phyloP scores from a whole-genome alignment of 1,139 yeast genomes.

The Taphrina confusa region DNA sequence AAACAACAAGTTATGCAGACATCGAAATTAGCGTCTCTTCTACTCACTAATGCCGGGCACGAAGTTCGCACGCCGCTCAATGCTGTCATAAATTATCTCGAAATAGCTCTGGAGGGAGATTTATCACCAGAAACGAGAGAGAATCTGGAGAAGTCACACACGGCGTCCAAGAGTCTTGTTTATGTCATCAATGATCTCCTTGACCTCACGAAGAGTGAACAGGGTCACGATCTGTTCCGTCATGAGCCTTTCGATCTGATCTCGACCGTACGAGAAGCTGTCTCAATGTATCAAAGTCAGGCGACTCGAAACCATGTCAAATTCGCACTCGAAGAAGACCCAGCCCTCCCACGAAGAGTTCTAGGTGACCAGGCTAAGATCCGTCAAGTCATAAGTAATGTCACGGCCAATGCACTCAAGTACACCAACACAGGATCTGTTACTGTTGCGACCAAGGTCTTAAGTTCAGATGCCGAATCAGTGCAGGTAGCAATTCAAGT shows the following conservation, averaged over 20 bases:
- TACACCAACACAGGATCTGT: constrained; percentile 71
- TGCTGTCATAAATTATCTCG: constrained; percentile 60
- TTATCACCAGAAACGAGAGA: constrained; percentile 19
- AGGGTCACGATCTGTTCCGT: constrained; percentile 28
- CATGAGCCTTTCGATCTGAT: constrained; percentile 26
- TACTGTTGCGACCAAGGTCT: constrained; percentile 10
- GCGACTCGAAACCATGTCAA: constrained; percentile 19
- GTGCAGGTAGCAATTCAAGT: constrained; percentile 69
- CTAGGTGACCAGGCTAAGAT: constrained; percentile 85
- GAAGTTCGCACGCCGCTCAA: constrained; percentile 90
- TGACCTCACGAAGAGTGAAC: constrained; percentile 32
- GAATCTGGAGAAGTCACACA: constrained; percentile 22
- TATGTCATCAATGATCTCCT: constrained; percentile 34
- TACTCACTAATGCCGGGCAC: constrained; percentile 87
- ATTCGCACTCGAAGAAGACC: constrained; percentile 19
- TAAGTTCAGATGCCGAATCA: background rate
- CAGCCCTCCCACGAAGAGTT: constrained; percentile 70
- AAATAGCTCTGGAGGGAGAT: constrained; percentile 30
- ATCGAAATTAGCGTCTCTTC: constrained; percentile 43
- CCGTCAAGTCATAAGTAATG: constrained; percentile 77
- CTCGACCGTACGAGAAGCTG: constrained; percentile 29
- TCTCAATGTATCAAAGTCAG: constrained; percentile 23
- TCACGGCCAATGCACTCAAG: constrained; percentile 86
- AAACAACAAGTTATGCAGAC: constrained; percentile 29
- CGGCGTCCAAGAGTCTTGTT: constrained; percentile 32